phyloP scores from a whole-genome alignment of 2,329 filamentous ascomycete species.

The Colletotrichum spinosum region DNA sequence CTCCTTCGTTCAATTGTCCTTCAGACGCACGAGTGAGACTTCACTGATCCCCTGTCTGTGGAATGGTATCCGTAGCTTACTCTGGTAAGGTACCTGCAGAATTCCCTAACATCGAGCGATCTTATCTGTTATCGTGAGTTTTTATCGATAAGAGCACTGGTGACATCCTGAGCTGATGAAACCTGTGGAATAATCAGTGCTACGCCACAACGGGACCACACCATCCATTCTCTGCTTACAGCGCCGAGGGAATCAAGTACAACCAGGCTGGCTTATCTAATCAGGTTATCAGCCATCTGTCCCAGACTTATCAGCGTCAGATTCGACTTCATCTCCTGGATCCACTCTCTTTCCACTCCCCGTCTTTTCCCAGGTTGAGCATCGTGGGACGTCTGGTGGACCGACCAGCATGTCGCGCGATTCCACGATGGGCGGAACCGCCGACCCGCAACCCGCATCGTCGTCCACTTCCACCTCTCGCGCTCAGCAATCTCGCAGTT shows the following conservation, averaged over 20 bases:
- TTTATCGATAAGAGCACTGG: neutral
- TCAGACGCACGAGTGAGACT: too few species aligned
- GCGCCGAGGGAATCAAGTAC: neutral
- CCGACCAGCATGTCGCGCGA: constrained; percentile 26
- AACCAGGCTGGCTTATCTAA: constrained; percentile 6
- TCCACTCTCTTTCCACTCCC: constrained; percentile 16
- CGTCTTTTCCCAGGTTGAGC: neutral
- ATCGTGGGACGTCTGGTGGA: constrained; percentile 8
- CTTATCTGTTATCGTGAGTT: neutral
- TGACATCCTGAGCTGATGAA: too few species aligned
- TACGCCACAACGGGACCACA: too few species aligned
- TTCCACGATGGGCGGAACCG: constrained; percentile 13
- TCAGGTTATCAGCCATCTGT: constrained; percentile 14
- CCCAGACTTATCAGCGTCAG: constrained; percentile 9
- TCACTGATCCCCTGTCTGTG: too few species aligned
- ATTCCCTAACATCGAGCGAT: too few species aligned
- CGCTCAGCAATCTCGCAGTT: constrained; percentile 9
- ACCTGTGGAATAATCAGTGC: too few species aligned
- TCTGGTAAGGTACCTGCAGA: too few species aligned
- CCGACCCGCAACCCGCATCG: constrained; percentile 17
- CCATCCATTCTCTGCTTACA: too few species aligned
- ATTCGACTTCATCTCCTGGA: constrained; percentile 2
- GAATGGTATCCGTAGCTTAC: too few species aligned
- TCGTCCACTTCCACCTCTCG: neutral
- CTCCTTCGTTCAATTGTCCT: too few species aligned